Evolutionary conservation across 768 basidiomycete species (phyloP).

Genomic region (Phaffia tasmanica): DNA sequence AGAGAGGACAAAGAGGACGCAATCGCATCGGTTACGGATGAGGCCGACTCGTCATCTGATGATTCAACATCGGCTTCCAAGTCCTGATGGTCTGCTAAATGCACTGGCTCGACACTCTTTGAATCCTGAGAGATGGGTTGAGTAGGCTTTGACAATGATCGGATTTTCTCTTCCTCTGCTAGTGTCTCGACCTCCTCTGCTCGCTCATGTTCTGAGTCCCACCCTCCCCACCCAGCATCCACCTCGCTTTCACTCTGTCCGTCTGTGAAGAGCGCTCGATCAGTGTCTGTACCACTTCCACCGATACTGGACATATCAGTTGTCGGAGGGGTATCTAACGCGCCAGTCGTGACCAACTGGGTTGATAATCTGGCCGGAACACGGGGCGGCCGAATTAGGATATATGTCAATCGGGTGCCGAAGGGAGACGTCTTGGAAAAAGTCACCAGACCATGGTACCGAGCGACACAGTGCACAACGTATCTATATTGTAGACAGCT

Average conservation of each 20-base stretch:
- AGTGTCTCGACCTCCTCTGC: not conserved
- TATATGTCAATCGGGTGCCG: slow-evolving; percentile 15
- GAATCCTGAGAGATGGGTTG: not conserved
- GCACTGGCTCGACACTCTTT: not conserved
- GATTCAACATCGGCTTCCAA: slow-evolving; percentile 14
- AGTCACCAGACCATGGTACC: slow-evolving; percentile 18
- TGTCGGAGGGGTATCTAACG: slow-evolving; percentile 25
- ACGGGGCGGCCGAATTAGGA: slow-evolving; percentile 22
- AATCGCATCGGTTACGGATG: slow-evolving; percentile 9
- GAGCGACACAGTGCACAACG: slow-evolving; percentile 25
- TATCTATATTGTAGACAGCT: not conserved
- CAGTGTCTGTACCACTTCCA: slow-evolving; percentile 14
- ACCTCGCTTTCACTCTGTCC: not conserved
- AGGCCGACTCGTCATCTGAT: slow-evolving; percentile 24
- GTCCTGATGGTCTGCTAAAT: not conserved
- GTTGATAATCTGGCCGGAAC: not conserved
- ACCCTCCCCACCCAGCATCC: slow-evolving; percentile 3
- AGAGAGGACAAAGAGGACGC: slow-evolving; percentile 14
- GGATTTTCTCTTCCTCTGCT: not conserved
- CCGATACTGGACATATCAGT: slow-evolving; percentile 18
- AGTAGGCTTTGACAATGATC: not conserved
- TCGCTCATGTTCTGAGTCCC: slow-evolving; percentile 16
- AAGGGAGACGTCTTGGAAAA: slow-evolving; percentile 22
- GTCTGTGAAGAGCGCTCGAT: slow-evolving; percentile 1
- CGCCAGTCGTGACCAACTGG: not conserved